phyloP scores from a whole-genome alignment of 2,329 filamentous ascomycete genomes.

The Aspergillus chevalieri region DNA sequence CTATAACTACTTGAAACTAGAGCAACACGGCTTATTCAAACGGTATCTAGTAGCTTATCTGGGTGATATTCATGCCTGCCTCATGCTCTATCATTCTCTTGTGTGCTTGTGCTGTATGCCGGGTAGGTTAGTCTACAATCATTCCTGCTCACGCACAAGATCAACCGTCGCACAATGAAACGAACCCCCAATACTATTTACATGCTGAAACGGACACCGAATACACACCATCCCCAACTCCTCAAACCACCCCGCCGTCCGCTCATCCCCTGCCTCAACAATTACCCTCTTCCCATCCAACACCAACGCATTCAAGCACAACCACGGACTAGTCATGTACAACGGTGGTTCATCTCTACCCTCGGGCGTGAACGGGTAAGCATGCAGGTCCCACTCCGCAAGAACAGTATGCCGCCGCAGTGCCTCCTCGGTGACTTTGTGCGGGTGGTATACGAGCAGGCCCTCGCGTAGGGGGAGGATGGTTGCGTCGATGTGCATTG shows the following conservation, averaged over 20 bases:
- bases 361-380: not conserved
- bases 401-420: conserved; percentile 20
- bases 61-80: no score
- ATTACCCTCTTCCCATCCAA: conserved; percentile 20
- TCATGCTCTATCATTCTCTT: no score
- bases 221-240: conserved; percentile 14
- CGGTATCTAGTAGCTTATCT: no score
- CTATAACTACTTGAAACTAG: no score
- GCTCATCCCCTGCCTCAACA: conserved; percentile 19
- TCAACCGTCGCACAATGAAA: conserved; percentile 28
- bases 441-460: conserved; percentile 22
- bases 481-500: conserved; percentile 30
- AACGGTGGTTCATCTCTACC: conserved; percentile 13
- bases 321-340: conserved; percentile 24
- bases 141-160: conserved; percentile 3
- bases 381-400: conserved; percentile 7
- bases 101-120: no score
- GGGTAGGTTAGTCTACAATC: no score
- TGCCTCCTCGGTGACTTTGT: conserved; percentile 15
- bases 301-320: conserved; percentile 11
- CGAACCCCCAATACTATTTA: conserved; percentile 28
- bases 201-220: conserved; percentile 23
- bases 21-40: no score
- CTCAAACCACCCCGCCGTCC: conserved; percentile 9
- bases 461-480: conserved; percentile 24